Conservation (phyloP, 345 rosid species). For the Garcia nutans region DNA sequence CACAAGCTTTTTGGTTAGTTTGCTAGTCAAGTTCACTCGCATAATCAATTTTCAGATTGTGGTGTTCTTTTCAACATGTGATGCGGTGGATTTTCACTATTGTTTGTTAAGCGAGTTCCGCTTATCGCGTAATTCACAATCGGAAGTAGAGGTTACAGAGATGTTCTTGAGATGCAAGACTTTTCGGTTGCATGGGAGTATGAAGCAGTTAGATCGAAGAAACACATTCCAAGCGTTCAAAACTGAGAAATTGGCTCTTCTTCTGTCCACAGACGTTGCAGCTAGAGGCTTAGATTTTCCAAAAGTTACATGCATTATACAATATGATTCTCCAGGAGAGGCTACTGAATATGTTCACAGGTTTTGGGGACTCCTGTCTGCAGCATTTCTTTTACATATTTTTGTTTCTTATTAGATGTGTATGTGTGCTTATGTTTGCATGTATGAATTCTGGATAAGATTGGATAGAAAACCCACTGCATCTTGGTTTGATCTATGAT, state of each 20-base stretch:
- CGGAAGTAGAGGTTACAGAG: conserved; percentile 43
- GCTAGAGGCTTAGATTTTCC: conserved; percentile 97
- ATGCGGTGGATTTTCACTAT: conserved; percentile 95
- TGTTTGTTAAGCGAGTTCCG: conserved; percentile 64
- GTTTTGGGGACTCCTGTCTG: conserved; percentile 33
- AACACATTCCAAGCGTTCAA: conserved; percentile 70
- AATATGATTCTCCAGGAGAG: conserved; percentile 98
- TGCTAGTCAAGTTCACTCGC: conserved; percentile 15
- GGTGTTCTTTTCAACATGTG: conserved; percentile 96
- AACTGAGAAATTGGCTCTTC: conserved; percentile 73
- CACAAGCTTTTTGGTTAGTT: conserved; percentile 5
- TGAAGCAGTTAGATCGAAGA: conserved; percentile 91
- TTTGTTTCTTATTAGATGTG: too few relatives aligned
- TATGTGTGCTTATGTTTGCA: neutral
- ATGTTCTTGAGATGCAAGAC: conserved; percentile 65
- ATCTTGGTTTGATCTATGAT: conserved; percentile 21
- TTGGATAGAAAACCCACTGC: neutral
- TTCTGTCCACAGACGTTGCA: conserved; percentile 81
- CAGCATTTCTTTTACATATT: conserved; percentile 7
- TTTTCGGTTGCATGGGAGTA: conserved; percentile 82
- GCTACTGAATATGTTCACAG: conserved; percentile 98
- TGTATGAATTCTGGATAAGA: neutral
- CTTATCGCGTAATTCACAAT: conserved; percentile 55
- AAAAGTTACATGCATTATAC: conserved; percentile 85
- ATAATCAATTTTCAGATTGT: conserved; percentile 60